Conservation (phyloP, 495 filamentous ascomycete species). For the Neurospora discreta region DNA sequence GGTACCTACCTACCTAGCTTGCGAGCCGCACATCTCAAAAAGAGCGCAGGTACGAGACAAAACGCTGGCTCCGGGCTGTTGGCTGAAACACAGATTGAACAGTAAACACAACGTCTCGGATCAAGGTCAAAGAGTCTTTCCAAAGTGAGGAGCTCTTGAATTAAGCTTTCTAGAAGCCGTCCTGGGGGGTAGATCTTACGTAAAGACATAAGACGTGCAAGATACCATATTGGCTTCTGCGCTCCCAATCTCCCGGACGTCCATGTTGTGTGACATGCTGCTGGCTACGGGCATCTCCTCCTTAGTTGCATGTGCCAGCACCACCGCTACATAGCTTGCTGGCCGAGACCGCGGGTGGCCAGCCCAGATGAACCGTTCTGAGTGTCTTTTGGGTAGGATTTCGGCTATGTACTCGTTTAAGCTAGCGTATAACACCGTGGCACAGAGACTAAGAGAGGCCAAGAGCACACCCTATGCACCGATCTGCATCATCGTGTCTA, state of each 20-base stretch:
- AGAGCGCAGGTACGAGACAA: background rate
- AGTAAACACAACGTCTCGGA: background rate
- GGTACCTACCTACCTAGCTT: too few species aligned
- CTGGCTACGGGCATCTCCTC: background rate
- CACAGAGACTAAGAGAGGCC: background rate
- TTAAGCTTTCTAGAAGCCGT: background rate
- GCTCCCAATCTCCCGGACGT: background rate
- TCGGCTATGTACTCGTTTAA: background rate
- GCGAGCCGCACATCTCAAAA: background rate
- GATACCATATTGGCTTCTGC: background rate
- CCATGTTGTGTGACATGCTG: background rate
- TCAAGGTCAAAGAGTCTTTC: background rate
- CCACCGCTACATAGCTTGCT: background rate
- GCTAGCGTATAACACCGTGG: background rate
- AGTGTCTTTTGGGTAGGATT: background rate
- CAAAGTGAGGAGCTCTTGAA: background rate
- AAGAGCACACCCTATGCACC: constrained; percentile 7
- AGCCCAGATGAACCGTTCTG: background rate
- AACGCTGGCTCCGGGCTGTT: background rate
- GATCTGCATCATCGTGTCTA: constrained; percentile 15
- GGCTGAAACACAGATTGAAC: background rate
- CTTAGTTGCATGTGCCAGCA: background rate
- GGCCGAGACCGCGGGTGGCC: background rate
- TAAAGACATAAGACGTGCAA: background rate
- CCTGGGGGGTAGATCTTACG: background rate